Evolutionary conservation across 2,329 filamentous ascomycete species (phyloP), one percentile per base, ranked within the genome.

Genomic region (Neopestalotiopsis clavispora): DNA sequence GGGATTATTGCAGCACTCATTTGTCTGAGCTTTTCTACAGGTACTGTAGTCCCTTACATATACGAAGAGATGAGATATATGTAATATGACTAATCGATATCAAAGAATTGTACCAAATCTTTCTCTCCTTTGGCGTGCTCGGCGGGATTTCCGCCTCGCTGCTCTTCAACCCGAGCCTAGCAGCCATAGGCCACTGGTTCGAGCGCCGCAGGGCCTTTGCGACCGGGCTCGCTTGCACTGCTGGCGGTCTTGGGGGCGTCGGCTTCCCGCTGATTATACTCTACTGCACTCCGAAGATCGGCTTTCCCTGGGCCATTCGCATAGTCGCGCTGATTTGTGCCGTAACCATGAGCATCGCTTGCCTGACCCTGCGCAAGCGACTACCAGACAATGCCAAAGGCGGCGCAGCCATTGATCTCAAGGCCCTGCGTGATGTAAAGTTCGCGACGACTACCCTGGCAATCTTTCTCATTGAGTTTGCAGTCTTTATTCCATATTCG

Each of bases 1-100:
- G 80, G 87, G 23, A 78, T 89, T 52, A 80, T 91, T 52, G 81
- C 84, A 0, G 84, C 85, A 38, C 82, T 90, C 65, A 82, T 92
- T 66, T 77, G 90, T 30, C 42, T 65, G 10, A 65, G 62, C 28
- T 34, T 65, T 30, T 45, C 62, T 23, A 49, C 38, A 14, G 62
- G 62, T 65, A 30, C 28, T 4, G 17, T 23, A 23, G 23, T 23
- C 23, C 23, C 23, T 23, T 23, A 3, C 2, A 23, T 23, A 23
- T 23, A 23, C 2, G 23, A 23, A 23, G 23, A 23, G 23, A 23
- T 23, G 2, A 23, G 2, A 23, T 23, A 23, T 23, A 3, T 23
- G 23, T 23, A 23, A 23, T 23, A 23, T 83, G 4, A 74, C 84
- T 84, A 74, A 42, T 23, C 12, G 2, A 3, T 30, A 2, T 38